Base-by-base conservation (phyloP, 306 rosid species). In the Amphicarpaea edgeworthii region DNA sequence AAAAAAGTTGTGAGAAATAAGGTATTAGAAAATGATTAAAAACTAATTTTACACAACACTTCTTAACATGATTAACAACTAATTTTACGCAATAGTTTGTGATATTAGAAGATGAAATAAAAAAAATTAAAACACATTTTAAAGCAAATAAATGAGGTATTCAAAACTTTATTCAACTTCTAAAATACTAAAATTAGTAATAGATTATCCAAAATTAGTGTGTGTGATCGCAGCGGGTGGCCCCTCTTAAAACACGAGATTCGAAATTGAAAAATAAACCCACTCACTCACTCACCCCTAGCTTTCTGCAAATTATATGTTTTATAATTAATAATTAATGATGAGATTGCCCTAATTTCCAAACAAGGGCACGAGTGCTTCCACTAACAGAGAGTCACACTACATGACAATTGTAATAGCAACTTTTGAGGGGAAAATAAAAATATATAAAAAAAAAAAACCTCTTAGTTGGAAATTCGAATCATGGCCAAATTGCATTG, bases 261-360 rank as follows among this genome's bases (percentile, higher is more conserved):
- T 84, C 65, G 82, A 78, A 82, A 64, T 80, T 71, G 82, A 73
- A 85, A 82, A 77, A 2, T 28, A 37, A 37, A 37, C 8, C 41
- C 7, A n/a, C n/a, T n/a, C 38, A 60, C 76, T 84, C 90, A 88
- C 90, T 80, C 80, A 47, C 88, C 54, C 49, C 63, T 73, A 17
- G 20, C 75, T 55, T 57, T 42, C 68, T 43, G 41, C 79, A 55
- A 64, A 53, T 64, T 58, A 24, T 58, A 17, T 20, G 55, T 55
- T 55, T 46, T 58, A 63, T 73, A 32, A 53, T 68, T 53, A 50
- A 71, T 41, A 32, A 53, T 68, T 53, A 50, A 71, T 41, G 11
- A 64, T 51, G 47, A 58, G 49, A 17, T 58, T 69, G 62, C 30
- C 75, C 30, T 21, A 28, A 59, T 53, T 64, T 30, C 37, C 46